Evolutionary conservation across 371 early-diverging fungal species (phyloP), one percentile per base, ranked within the genome.

Genomic region (Mucor irregularis): DNA sequence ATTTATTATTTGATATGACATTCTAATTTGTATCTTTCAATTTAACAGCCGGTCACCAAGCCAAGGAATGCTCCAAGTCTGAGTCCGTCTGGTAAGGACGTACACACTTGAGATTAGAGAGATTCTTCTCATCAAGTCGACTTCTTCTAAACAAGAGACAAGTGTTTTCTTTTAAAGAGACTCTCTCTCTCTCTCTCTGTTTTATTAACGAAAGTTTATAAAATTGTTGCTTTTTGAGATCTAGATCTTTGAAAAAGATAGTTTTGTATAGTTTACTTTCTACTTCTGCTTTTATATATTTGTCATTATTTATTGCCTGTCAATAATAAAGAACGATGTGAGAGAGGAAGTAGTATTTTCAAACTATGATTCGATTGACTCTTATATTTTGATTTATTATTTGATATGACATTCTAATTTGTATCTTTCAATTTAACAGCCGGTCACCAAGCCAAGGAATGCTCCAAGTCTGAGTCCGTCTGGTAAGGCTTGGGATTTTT

Each of bases 401-500:
- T 62, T 47, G 33, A 39, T 55, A 42, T 39, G 9, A 16, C 25
- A 28, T 62, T 28, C 56, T 56, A 43, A 58, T 42, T 22, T 49
- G 22, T 17, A 54, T 58, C 39, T 59, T 51, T 34, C 40, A 29
- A 49, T 38, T 54, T 13, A 54, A 68, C 64, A 86, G 86, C 70
- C 60, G 86, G 83, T 63, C 86, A 86, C 57, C 82, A 82, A 72
- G 84, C 86, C 34, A 75, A 72, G 58, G 84, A 84, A 38, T 86
- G 86, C 69, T 48, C 62, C 52, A 71, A 74, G 53, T 48, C 81
- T 54, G 78, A 74, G 42, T 74, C 80, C 49, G 79, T 82, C 58
- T 84, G 84, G 84, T 83, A 74, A 78, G 79, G 13, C 39, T 30
- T 29, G 24, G 1, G 47, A n/a, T 24, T 25, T 11, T 45, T n/a